Evolutionary conservation across 148 eudicot genomes (phyloP), one percentile per base, ranked within the genome.

Genomic region (Vaccinium myrtillus): DNA sequence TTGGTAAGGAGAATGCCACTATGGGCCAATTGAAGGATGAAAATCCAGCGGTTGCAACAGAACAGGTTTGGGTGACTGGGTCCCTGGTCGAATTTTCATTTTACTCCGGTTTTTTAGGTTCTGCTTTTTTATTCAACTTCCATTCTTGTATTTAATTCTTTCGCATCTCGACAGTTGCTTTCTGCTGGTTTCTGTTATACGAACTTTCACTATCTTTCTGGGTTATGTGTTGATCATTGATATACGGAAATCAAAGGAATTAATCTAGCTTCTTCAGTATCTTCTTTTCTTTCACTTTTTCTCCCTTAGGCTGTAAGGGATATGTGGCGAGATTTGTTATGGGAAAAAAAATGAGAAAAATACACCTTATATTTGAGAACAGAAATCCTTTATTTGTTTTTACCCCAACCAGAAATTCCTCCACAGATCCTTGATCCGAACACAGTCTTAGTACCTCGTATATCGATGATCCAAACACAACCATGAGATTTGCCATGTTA

Each of bases 31-130:
- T 4, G 25, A 56, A 16, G 32, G 83, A 53, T 67, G 55, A 75
- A 80, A n/a, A 63, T 14, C 55, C 25, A 61, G 78, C 77, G 46
- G 81, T 30, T 81, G 32, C 53, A 10, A 53, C 78, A 25, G 23
- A 78, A 74, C 48, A 27, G 85, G 88, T 77, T 77, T 43, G 48
- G 9, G 7, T n/a, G 30, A 10, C 21, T 8, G 12, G 9, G 7
- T n/a, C 51, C 19, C 21, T 8, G 12, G 13, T 65, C 12, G 70
- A 19, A 23, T 9, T 21, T 70, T 12, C 16, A 5, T 51, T n/a
- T 77, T 15, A 25, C 11, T 51, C 51, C 13, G 36, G 43, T 23
- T 25, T 53, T 0, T 51, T 6, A 0, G 25, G 13, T 49, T 55
- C 55, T 48, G 27, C 55, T 43, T 43, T 48, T 48, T 75, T 3